Conservation (phyloP, 2,329 filamentous ascomycete genomes). For the Neurospora crassa region DNA sequence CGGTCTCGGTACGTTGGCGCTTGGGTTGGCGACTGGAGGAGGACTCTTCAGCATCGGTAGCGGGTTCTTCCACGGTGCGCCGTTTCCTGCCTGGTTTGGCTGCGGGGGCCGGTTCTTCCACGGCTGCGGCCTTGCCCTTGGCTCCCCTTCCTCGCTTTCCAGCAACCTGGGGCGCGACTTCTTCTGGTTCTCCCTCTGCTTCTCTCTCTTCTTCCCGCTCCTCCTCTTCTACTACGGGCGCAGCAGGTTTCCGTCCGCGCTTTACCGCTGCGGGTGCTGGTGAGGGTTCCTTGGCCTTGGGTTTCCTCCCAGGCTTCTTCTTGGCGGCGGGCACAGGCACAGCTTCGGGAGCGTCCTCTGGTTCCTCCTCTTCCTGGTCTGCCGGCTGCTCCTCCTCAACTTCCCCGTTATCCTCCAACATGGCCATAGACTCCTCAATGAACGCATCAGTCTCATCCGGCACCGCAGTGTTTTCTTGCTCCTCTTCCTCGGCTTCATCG, state of each 20-base stretch:
- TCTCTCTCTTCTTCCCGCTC: conserved; percentile 4
- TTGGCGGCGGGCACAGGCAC: background rate
- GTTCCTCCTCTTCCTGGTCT: conserved; percentile 13
- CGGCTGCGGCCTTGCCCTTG: conserved; percentile 14
- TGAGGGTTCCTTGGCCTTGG: background rate
- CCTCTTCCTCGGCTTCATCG: conserved; percentile 21
- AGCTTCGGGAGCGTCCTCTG: conserved; percentile 14
- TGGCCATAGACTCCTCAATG: conserved; percentile 32
- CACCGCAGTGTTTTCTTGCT: conserved; percentile 4
- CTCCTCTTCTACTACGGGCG: background rate
- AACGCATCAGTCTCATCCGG: conserved; percentile 20
- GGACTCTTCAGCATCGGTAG: conserved; percentile 8
- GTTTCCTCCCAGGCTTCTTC: background rate
- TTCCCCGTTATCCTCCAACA: conserved; percentile 24
- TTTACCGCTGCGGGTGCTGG: background rate
- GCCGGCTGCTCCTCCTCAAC: conserved; percentile 17
- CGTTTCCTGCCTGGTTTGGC: conserved; percentile 16
- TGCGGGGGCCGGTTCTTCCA: conserved; percentile 16
- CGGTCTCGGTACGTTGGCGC: conserved; percentile 11
- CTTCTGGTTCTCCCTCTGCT: conserved; percentile 12
- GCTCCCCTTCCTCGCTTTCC: conserved; percentile 17
- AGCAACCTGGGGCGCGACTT: conserved; percentile 10
- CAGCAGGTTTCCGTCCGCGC: background rate
- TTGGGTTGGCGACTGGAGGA: conserved; percentile 16
- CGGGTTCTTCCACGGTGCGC: conserved; percentile 17